phyloP scores from a whole-genome alignment of 1,284 basidiomycete genomes.

The Leccinum angustisporum region DNA sequence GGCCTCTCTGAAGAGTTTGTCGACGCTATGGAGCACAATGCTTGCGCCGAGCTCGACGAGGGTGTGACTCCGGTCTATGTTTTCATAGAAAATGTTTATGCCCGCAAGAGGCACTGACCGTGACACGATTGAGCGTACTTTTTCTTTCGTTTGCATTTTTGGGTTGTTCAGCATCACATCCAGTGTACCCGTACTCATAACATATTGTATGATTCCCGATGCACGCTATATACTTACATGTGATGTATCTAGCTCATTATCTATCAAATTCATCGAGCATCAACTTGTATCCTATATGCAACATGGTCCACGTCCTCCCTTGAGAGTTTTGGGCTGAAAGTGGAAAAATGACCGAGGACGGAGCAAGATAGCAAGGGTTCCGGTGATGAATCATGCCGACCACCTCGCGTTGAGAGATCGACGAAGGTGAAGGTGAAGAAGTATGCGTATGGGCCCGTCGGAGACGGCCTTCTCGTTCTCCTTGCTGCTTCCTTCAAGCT shows the following conservation, averaged over 20 bases:
- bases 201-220: constrained; percentile 24
- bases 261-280: constrained; percentile 1
- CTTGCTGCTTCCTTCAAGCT: background rate
- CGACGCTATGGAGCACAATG: constrained; percentile 50
- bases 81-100: constrained; percentile 58
- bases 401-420: too few relatives aligned
- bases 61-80: constrained; percentile 49
- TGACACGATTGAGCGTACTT: constrained; percentile 1
- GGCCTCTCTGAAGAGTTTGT: constrained; percentile 55
- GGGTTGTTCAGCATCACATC: constrained; percentile 18
- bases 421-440: background rate
- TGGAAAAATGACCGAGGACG: background rate
- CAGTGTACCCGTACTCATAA: constrained; percentile 19
- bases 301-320: background rate
- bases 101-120: constrained; percentile 44
- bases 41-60: constrained; percentile 51
- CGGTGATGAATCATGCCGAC: background rate
- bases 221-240: constrained; percentile 9
- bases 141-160: background rate
- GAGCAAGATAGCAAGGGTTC: background rate
- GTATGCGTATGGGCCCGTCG: background rate
- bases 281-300: background rate
- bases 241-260: constrained; percentile 3
- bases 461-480: background rate
- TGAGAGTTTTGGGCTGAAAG: background rate